Base-by-base conservation (phyloP, 2,329 filamentous ascomycete species). In the Aspergillus pseudotamarii region DNA sequence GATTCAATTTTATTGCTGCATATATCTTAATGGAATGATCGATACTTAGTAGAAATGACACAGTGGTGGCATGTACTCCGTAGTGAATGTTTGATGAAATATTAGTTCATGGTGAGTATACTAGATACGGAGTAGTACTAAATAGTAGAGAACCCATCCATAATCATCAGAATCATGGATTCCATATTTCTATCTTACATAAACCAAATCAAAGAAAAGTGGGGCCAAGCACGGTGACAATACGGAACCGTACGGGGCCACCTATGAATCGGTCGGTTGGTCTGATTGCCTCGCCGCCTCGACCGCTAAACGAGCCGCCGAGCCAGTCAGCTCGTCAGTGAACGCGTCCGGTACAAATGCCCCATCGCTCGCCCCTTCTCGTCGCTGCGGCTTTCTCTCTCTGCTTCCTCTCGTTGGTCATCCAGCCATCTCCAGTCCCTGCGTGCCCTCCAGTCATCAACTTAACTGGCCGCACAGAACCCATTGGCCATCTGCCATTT, bases 321-420 rank as follows among this genome's bases (percentile, higher is more conserved):
- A 65, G 65, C 69, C 73, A 75, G 67, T 73, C 68, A 69, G 67
- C 66, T 68, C 61, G 62, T 63, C 64, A 64, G 60, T 55, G 45
- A 60, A 58, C 57, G 66, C 63, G 68, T 68, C 66, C 70, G 70
- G 72, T 78, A 78, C 75, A 78, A 78, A 78, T 77, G 75, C 75
- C 73, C 76, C 76, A 78, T 78, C 74, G 66, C 69, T 69, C 75
- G 73, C 75, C 68, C 71, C 72, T 72, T 71, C 66, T 73, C 69
- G 56, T 72, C 71, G 68, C 70, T 71, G 70, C 69, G 69, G 66
- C 71, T 74, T 76, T 70, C 68, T 73, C 69, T 73, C 69, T 76
- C 73, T 77, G 75, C 74, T 74, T 68, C 70, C 71, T 77, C 76
- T 78, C 76, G 76, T 78, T 78, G 76, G 76, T 77, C 72, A 72